These are phyloP conservation scores for Pleoardoris graminearum DNA, from an alignment of 2,329 filamentous ascomycete species.

Conservation along the genomic window DNA sequence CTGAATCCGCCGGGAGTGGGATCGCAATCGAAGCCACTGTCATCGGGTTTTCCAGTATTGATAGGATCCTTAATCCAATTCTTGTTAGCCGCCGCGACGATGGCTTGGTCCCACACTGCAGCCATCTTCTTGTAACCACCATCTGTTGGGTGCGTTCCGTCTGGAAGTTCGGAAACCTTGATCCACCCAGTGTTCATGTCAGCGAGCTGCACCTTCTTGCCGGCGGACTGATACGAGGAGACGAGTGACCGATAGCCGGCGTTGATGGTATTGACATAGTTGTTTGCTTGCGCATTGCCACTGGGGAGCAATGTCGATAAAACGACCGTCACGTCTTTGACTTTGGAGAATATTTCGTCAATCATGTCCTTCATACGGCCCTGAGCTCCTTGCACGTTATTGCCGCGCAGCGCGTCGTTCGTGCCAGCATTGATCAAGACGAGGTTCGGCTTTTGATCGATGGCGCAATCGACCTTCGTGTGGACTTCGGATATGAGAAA, in stretches of 20 bases:
- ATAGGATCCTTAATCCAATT: conserved; percentile 4
- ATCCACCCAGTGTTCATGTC: conserved; percentile 19
- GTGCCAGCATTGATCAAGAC: conserved; percentile 19
- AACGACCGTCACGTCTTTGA: conserved; percentile 13
- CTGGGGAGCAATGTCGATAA: conserved; percentile 16
- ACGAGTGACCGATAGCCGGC: conserved; percentile 10
- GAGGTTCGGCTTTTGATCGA: conserved; percentile 15
- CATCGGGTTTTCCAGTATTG: not conserved
- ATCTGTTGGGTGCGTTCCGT: not conserved
- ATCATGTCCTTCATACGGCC: conserved; percentile 15
- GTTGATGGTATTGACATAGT: conserved; percentile 12
- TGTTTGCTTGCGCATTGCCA: not conserved
- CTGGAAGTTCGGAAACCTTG: not conserved
- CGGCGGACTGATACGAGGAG: not conserved
- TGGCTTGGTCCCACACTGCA: conserved; percentile 3
- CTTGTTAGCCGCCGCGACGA: not conserved
- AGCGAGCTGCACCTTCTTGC: conserved; percentile 15
- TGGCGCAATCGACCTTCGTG: not conserved
- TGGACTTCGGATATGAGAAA: conserved; percentile 6
- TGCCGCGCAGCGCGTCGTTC: conserved; percentile 13
- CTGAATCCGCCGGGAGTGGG: not conserved
- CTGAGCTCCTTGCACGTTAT: conserved; percentile 4
- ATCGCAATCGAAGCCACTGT: not conserved
- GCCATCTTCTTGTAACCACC: conserved; percentile 5
- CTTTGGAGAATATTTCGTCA: conserved; percentile 1